Conservation (phyloP, 768 basidiomycete genomes). For the Crucibulum laeve region DNA sequence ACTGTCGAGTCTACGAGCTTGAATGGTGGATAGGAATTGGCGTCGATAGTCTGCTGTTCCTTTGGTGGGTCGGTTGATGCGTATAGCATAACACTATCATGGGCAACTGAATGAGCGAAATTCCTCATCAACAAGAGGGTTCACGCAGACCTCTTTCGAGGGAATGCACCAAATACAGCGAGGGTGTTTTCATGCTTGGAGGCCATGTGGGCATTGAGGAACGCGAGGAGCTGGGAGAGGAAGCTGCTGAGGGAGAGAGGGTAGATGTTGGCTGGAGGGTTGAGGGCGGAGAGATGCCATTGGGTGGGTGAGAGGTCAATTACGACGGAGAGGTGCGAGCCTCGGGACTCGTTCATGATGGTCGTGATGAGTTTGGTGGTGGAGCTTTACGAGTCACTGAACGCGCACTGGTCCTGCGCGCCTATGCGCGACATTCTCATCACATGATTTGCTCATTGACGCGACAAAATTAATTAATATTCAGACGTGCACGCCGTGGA, state of each 20-base stretch:
- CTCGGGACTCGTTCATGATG: slow-evolving; percentile 22
- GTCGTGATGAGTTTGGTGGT: background rate
- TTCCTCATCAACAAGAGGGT: background rate
- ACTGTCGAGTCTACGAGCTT: slow-evolving; percentile 68
- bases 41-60: slow-evolving; percentile 44
- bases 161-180: slow-evolving; percentile 87
- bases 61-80: slow-evolving; percentile 50
- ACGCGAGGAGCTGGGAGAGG: slow-evolving; percentile 81
- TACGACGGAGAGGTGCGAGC: slow-evolving; percentile 73
- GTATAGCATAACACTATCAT: slow-evolving; percentile 81
- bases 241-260: slow-evolving; percentile 68
- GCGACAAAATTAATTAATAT: no score
- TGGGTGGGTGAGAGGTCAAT: slow-evolving; percentile 83
- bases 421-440: no score
- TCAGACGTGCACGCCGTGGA: no score
- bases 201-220: slow-evolving; percentile 91
- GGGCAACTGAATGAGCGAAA: slow-evolving; percentile 8
- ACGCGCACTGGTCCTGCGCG: no score
- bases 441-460: no score
- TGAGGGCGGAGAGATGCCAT: slow-evolving; percentile 68
- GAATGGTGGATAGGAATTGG: slow-evolving; percentile 86
- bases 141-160: slow-evolving; percentile 66
- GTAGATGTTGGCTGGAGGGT: slow-evolving; percentile 35
- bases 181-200: slow-evolving; percentile 88
- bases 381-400: no score